These are phyloP conservation scores for Eucalyptus fibrosa DNA, from an alignment of 345 rosid species.

Conservation along the genomic window DNA sequence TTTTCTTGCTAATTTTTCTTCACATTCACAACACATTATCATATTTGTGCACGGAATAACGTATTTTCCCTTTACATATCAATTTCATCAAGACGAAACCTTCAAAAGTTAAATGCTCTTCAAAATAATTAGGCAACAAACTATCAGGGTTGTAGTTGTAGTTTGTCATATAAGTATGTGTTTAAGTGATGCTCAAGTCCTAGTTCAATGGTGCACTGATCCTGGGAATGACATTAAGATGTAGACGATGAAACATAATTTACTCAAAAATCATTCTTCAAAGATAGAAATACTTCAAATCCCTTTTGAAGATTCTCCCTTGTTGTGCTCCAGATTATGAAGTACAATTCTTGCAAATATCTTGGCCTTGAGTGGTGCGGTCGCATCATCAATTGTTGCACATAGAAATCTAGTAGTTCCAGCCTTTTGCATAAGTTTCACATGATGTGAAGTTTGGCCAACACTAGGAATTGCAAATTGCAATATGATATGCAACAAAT, in stretches of 20 bases:
- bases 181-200: too few relatives aligned
- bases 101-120: accelerated
- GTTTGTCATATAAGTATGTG: accelerated
- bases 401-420: conserved; percentile 66
- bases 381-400: conserved; percentile 71
- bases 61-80: accelerated
- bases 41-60: too few relatives aligned
- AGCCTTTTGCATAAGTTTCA: conserved; percentile 61
- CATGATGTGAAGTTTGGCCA: conserved; percentile 73
- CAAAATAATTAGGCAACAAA: too few relatives aligned
- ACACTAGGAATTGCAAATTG: conserved; percentile 83
- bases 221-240: too few relatives aligned
- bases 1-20: accelerated
- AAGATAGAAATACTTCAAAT: neutral
- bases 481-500: neutral
- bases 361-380: conserved; percentile 58
- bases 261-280: too few relatives aligned
- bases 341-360: conserved; percentile 72
- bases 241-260: accelerated
- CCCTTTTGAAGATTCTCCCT: conserved; percentile 10
- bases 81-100: too few relatives aligned
- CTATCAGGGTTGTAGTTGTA: accelerated
- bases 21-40: too few relatives aligned
- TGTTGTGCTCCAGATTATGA: conserved; percentile 69
- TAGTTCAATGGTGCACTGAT: accelerated